These are phyloP conservation scores for Sphaerulina populicola DNA, from an alignment of 2,329 filamentous ascomycete species.

Conservation along the genomic window DNA sequence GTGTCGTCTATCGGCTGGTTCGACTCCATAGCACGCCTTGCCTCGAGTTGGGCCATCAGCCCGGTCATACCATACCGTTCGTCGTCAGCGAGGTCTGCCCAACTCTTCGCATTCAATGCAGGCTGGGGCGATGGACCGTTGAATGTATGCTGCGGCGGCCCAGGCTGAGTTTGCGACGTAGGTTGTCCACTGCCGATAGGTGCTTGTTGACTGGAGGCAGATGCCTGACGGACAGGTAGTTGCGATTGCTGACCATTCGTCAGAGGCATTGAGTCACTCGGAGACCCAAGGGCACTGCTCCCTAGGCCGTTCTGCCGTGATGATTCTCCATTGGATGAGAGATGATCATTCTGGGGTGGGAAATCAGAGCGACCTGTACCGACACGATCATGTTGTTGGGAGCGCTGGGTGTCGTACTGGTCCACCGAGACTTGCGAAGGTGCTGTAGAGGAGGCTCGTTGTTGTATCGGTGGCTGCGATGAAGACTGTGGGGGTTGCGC, in stretches of 20 bases:
- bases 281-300: slow-evolving; percentile 21
- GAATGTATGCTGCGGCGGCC: slow-evolving; percentile 5
- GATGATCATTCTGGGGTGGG: slow-evolving; percentile 49
- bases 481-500: slow-evolving; percentile 38
- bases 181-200: slow-evolving; percentile 21
- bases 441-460: slow-evolving; percentile 39
- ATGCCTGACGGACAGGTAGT: slow-evolving; percentile 24
- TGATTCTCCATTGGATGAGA: slow-evolving; percentile 37
- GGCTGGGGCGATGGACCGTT: slow-evolving; percentile 18
- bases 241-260: slow-evolving; percentile 22
- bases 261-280: slow-evolving; percentile 19
- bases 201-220: slow-evolving; percentile 20
- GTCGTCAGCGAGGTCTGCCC: slow-evolving; percentile 51
- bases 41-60: slow-evolving; percentile 45
- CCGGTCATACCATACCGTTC: slow-evolving; percentile 55
- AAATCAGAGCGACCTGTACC: slow-evolving; percentile 52
- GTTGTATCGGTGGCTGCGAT: slow-evolving; percentile 35
- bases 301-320: slow-evolving; percentile 20
- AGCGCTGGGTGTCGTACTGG: slow-evolving; percentile 48
- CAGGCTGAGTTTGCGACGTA: slow-evolving; percentile 10
- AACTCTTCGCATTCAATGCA: slow-evolving; percentile 34
- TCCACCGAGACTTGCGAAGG: slow-evolving; percentile 42
- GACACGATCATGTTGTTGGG: slow-evolving; percentile 30
- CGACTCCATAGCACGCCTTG: slow-evolving; percentile 21
- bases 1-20: slow-evolving; percentile 27